phyloP scores from a whole-genome alignment of 192 early-diverging fungal species.

The Coemansia sp. region DNA sequence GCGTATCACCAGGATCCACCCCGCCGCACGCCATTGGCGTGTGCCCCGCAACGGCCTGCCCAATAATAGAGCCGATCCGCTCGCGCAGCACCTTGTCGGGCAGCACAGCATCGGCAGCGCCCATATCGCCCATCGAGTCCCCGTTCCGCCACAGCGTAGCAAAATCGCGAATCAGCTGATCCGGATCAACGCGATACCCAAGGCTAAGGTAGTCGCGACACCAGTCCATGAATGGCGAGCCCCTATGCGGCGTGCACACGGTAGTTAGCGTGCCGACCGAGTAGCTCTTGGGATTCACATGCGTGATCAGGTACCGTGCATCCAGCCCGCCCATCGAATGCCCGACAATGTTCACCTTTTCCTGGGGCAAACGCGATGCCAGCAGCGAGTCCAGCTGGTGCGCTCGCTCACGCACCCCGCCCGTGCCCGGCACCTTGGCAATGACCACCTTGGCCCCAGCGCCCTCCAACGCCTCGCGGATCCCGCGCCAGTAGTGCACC shows the following conservation, averaged over 20 bases:
- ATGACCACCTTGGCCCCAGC: slow-evolving; percentile 81
- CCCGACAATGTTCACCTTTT: slow-evolving; percentile 78
- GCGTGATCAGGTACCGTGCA: slow-evolving; percentile 86
- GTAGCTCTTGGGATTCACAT: slow-evolving; percentile 70
- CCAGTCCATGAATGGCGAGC: slow-evolving; percentile 93
- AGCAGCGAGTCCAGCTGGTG: slow-evolving; percentile 70
- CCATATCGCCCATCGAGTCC: background rate
- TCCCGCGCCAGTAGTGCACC: slow-evolving; percentile 83
- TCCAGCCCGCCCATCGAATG: slow-evolving; percentile 98
- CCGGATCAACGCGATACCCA: slow-evolving; percentile 57
- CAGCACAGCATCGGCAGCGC: background rate
- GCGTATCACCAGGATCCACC: slow-evolving; percentile 29
- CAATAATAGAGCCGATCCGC: slow-evolving; percentile 33
- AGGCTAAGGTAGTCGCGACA: slow-evolving; percentile 83
- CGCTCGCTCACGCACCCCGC: slow-evolving; percentile 73
- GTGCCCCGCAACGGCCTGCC: slow-evolving; percentile 22
- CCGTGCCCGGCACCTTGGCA: slow-evolving; percentile 71
- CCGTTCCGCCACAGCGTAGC: slow-evolving; percentile 37
- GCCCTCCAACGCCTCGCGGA: slow-evolving; percentile 71
- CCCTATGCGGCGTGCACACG: slow-evolving; percentile 91
- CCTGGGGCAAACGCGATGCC: slow-evolving; percentile 42
- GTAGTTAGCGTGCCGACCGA: slow-evolving; percentile 81
- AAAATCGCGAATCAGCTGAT: slow-evolving; percentile 51
- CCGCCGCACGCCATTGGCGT: background rate
- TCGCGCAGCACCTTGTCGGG: slow-evolving; percentile 24